Evolutionary conservation across 2,329 filamentous ascomycete genomes (phyloP), one percentile per base, ranked within the genome.

Genomic region (Diplodia mutila): DNA sequence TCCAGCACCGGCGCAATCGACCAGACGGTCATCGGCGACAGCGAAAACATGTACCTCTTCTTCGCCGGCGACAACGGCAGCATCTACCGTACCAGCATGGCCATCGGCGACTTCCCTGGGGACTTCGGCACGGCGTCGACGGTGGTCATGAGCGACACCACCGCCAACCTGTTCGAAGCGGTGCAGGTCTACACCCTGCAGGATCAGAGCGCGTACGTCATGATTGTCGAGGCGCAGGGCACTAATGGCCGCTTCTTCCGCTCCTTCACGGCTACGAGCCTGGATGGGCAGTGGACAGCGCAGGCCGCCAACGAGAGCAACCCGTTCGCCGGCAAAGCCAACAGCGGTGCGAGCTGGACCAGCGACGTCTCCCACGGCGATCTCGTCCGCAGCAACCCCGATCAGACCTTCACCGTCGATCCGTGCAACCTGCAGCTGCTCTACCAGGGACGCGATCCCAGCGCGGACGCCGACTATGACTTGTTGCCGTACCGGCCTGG

Each of bases 331-430:
- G 86, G 89, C 72, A 88, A 88, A 79, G 85, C 83, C 32, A 90
- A 90, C 78, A 89, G 84, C 61, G 88, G 86, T 46, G 86, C 86
- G 1, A 83, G 82, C 21, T 91, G 88, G 88, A 89, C 87, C 55
- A 86, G 89, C 74, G 87, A 89, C 69, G 89, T 91, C 74, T 88
- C 85, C 73, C 87, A 90, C 72, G 89, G 89, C 42, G 89, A 90
- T 69, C 75, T 90, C 49, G 73, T 90, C 67, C 83, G 88, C 68
- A 80, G 70, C 67, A 85, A 81, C 72, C 74, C 83, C 2, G 88
- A 90, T 72, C 84, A 91, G 80, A 90, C 87, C 1, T 84, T 89
- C 78, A 84, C 85, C 0, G 74, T 91, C 68, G 86, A 90, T 72
- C 80, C 87, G 1, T 90, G 89, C 80, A 89, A 89, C 73, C 77